A percentile compares a stretch with the other conserved stretches of the same genome.
These are phyloP conservation scores for Yamadazyma conglobata DNA, from an alignment of 1,139 yeast species.

Conservation along the genomic window DNA sequence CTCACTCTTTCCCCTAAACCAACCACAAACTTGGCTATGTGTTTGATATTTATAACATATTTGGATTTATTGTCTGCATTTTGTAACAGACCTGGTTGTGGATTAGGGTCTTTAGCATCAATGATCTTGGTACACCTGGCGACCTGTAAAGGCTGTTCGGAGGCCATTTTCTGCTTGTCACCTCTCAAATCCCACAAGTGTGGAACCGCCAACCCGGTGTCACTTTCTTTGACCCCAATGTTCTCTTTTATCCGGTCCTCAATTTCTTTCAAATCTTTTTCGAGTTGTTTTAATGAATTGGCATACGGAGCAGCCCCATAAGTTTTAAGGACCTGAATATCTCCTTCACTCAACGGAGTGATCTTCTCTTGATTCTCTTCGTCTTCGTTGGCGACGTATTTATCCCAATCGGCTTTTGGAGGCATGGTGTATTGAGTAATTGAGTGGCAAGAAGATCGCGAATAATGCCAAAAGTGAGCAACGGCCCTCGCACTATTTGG, in stretches of 20 bases:
- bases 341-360: slow-evolving; percentile 90
- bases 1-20: slow-evolving; percentile 95
- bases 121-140: slow-evolving; percentile 98
- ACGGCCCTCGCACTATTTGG: too few species aligned
- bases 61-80: slow-evolving; percentile 83
- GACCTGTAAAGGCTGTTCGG: slow-evolving; percentile 95
- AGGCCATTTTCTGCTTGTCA: slow-evolving; percentile 87
- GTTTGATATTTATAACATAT: slow-evolving; percentile 94
- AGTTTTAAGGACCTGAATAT: slow-evolving; percentile 92
- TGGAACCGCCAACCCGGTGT: slow-evolving; percentile 93
- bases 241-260: slow-evolving; percentile 89
- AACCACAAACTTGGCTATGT: slow-evolving; percentile 96
- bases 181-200: slow-evolving; percentile 98
- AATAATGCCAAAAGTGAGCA: too few species aligned
- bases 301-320: slow-evolving; percentile 98
- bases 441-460: slow-evolving; percentile 6
- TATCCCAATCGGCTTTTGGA: slow-evolving; percentile 95
- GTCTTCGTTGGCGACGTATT: slow-evolving; percentile 79
- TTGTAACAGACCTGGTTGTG: slow-evolving; percentile 33
- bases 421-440: slow-evolving; percentile 46
- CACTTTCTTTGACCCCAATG: slow-evolving; percentile 90
- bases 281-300: slow-evolving; percentile 70
- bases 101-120: slow-evolving; percentile 48
- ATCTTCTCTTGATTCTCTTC: slow-evolving; percentile 65
- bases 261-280: slow-evolving; percentile 77